Conservation (phyloP, 1,284 basidiomycete species). For the Gymnopus androsaceus region DNA sequence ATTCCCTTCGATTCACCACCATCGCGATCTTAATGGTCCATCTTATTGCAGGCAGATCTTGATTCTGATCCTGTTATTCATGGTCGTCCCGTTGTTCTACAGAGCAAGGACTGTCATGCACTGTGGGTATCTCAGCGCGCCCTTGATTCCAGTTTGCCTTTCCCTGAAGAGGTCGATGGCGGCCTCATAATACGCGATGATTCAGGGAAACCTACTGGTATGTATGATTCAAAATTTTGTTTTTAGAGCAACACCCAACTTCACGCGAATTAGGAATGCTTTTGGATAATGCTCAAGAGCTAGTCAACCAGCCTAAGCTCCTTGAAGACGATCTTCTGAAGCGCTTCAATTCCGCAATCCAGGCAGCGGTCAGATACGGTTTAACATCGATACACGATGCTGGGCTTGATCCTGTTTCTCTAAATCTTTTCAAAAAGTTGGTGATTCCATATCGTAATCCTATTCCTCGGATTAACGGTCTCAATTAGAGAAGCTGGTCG, state of each 20-base stretch:
- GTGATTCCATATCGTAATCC: constrained; percentile 3
- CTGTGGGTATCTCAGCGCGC: constrained; percentile 78
- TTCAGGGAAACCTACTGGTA: constrained; percentile 75
- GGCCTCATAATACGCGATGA: constrained; percentile 78
- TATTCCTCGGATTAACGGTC: constrained; percentile 9
- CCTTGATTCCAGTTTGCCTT: constrained; percentile 58
- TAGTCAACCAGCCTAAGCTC: constrained; percentile 63
- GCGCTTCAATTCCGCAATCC: constrained; percentile 65
- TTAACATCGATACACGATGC: constrained; percentile 87
- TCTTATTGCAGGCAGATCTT: constrained; percentile 59
- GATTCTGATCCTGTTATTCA: constrained; percentile 69
- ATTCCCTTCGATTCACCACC: background rate
- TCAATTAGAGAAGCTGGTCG: constrained; percentile 56
- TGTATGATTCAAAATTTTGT: constrained; percentile 14
- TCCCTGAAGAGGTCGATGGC: constrained; percentile 72
- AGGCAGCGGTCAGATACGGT: constrained; percentile 70
- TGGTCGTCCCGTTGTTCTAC: constrained; percentile 71
- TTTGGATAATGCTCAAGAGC: constrained; percentile 71
- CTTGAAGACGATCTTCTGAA: constrained; percentile 65
- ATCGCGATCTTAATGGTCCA: background rate
- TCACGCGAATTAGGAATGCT: constrained; percentile 54
- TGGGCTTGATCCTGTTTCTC: constrained; percentile 65
- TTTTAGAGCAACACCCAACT: constrained; percentile 17
- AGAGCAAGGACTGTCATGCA: constrained; percentile 88
- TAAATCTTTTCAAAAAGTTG: constrained; percentile 75